A percentile compares a stretch with the other conserved stretches of the same genome.
Evolutionary conservation across 169 alveolate species (phyloP).

Genomic region (Cystoisospora suis): DNA sequence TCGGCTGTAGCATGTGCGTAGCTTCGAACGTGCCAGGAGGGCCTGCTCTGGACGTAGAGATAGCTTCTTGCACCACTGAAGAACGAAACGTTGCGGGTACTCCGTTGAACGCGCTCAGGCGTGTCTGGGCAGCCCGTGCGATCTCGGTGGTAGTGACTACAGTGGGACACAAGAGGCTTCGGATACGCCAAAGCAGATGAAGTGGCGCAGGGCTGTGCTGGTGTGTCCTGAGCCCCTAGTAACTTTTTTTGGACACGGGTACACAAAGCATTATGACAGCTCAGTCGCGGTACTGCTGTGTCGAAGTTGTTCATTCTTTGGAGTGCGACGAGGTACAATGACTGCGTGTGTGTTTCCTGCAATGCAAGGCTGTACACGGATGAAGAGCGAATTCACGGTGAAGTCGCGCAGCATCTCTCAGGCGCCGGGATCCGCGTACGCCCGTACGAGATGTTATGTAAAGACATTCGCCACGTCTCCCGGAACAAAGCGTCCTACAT

Average conservation of each 20-base stretch:
- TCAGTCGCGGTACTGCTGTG: too few relatives aligned
- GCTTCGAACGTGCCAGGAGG: background rate
- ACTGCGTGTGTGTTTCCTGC: background rate
- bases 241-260: background rate
- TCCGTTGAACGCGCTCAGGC: too few relatives aligned
- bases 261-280: background rate
- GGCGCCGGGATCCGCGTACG: background rate
- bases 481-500: background rate
- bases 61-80: too few relatives aligned
- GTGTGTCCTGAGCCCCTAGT: background rate
- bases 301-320: too few relatives aligned
- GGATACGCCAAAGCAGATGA: too few relatives aligned
- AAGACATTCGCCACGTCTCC: slow-evolving; percentile 7
- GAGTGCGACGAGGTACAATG: background rate
- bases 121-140: too few relatives aligned
- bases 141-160: too few relatives aligned
- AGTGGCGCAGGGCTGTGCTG: too few relatives aligned
- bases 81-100: too few relatives aligned
- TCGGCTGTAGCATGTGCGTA: background rate
- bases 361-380: background rate
- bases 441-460: background rate
- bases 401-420: slow-evolving; percentile 7
- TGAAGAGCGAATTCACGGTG: background rate
- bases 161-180: too few relatives aligned
- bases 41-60: too few relatives aligned